Evolutionary conservation across 257 asterid genomes (phyloP).

Genomic region (Lithospermum erythrorhizon): DNA sequence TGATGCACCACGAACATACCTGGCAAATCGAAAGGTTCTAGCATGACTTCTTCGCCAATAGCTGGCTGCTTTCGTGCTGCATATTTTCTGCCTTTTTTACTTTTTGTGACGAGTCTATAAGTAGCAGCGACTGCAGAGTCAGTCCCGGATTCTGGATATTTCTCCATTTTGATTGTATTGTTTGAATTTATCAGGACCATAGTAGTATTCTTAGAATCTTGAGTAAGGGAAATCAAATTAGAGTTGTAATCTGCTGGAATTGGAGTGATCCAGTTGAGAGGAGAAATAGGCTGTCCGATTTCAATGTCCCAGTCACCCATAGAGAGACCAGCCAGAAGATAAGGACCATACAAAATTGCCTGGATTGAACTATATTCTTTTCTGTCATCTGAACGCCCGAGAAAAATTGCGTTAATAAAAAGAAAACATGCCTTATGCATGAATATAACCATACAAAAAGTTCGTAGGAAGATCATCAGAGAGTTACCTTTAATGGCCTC

Average conservation of each 20-base stretch:
- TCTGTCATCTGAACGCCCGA: slow-evolving; percentile 49
- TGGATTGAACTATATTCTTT: slow-evolving; percentile 49
- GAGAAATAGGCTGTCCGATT: slow-evolving; percentile 25
- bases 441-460: background rate
- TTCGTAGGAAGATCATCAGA: background rate
- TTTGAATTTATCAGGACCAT: slow-evolving; percentile 33
- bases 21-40: slow-evolving; percentile 61
- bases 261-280: slow-evolving; percentile 50
- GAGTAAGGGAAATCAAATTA: slow-evolving; percentile 48
- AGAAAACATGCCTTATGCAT: background rate
- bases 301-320: slow-evolving; percentile 58
- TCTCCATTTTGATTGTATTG: slow-evolving; percentile 32
- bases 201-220: slow-evolving; percentile 26
- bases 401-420: slow-evolving; percentile 8
- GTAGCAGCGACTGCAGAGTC: slow-evolving; percentile 43
- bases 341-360: slow-evolving; percentile 81
- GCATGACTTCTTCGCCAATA: slow-evolving; percentile 34
- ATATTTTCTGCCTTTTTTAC: slow-evolving; percentile 4
- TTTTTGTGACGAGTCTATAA: slow-evolving; percentile 35
- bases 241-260: slow-evolving; percentile 39
- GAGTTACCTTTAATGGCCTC: slow-evolving; percentile 76
- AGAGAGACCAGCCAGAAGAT: slow-evolving; percentile 73
- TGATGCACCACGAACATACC: slow-evolving; percentile 45
- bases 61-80: slow-evolving; percentile 22
- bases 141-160: slow-evolving; percentile 46